Conservation (phyloP, 345 rosid species). For the Sisymbrium irio region DNA sequence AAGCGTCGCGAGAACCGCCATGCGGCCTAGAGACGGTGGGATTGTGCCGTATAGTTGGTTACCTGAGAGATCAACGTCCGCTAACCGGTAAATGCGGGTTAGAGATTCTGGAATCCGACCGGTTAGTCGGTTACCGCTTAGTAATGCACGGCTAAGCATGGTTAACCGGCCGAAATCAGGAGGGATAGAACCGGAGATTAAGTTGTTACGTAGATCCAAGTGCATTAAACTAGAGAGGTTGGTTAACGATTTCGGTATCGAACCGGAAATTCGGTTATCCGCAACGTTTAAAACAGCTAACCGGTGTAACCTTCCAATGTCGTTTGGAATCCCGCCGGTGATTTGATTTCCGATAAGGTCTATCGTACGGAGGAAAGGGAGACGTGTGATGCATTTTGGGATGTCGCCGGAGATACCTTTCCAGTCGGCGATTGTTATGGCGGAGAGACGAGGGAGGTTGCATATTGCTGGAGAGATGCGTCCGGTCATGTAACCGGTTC, state of each 20-base stretch:
- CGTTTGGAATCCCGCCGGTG: conserved; percentile 58
- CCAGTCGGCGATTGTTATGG: conserved; percentile 80
- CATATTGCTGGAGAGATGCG: conserved; percentile 63
- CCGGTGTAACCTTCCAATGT: conserved; percentile 57
- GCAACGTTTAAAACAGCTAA: conserved; percentile 75
- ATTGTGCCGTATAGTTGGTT: conserved; percentile 61
- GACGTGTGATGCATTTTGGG: conserved; percentile 55
- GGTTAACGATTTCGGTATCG: conserved; percentile 57
- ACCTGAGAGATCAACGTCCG: conserved; percentile 75
- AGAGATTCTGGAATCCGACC: conserved; percentile 65
- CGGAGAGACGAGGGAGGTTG: conserved; percentile 57
- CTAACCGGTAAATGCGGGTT: conserved; percentile 66
- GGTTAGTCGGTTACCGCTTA: conserved; percentile 57
- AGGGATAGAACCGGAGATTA: conserved; percentile 57
- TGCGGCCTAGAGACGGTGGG: conserved; percentile 64
- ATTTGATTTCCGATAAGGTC: conserved; percentile 75
- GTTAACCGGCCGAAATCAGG: conserved; percentile 49
- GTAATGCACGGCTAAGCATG: conserved; percentile 74
- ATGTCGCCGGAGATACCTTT: conserved; percentile 83
- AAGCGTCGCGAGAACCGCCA: conserved; percentile 77
- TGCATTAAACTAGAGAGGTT: conserved; percentile 77
- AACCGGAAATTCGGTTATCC: conserved; percentile 68
- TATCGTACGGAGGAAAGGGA: conserved; percentile 67
- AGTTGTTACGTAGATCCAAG: conserved; percentile 70
- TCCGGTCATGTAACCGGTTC: conserved; percentile 83